Conservation (phyloP, 164 flowering plant species). For the Tinospora cordifolia region DNA sequence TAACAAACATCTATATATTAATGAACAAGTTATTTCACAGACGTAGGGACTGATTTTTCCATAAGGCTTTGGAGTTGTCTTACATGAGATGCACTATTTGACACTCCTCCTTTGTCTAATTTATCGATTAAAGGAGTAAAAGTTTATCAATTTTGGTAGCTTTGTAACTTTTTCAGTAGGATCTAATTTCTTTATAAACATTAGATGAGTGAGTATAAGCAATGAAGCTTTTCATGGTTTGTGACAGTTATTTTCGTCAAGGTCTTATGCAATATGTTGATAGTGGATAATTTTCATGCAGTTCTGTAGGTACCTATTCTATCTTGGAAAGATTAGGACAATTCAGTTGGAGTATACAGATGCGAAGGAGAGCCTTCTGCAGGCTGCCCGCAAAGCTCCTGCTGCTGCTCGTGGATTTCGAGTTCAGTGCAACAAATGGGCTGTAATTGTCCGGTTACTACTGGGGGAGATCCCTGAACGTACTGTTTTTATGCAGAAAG, state of each 20-base stretch:
- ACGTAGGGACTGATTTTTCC: too few relatives aligned
- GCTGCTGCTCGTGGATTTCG: conserved; percentile 61
- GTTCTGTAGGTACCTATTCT: conserved; percentile 87
- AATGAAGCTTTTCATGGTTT: not conserved
- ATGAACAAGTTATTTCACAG: too few relatives aligned
- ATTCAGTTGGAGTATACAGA: conserved; percentile 74
- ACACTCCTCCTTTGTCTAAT: too few relatives aligned
- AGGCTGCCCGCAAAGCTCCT: conserved; percentile 73
- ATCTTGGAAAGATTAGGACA: conserved; percentile 64
- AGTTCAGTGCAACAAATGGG: conserved; percentile 89
- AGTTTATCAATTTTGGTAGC: too few relatives aligned
- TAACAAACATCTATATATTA: too few relatives aligned
- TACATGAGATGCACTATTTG: too few relatives aligned
- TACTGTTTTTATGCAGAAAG: conserved; percentile 90
- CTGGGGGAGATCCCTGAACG: conserved; percentile 96
- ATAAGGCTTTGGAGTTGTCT: too few relatives aligned
- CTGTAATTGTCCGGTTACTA: conserved; percentile 69
- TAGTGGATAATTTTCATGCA: conserved; percentile 24
- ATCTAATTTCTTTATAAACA: too few relatives aligned
- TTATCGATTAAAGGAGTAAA: too few relatives aligned
- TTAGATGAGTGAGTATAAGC: too few relatives aligned
- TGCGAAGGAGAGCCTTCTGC: conserved; percentile 69
- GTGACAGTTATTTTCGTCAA: not conserved
- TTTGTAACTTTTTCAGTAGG: too few relatives aligned
- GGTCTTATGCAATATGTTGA: not conserved